Evolutionary conservation across 352 stramenopile species (phyloP), one percentile per base, ranked within the genome.

Genomic region (Phytophthora litchii): DNA sequence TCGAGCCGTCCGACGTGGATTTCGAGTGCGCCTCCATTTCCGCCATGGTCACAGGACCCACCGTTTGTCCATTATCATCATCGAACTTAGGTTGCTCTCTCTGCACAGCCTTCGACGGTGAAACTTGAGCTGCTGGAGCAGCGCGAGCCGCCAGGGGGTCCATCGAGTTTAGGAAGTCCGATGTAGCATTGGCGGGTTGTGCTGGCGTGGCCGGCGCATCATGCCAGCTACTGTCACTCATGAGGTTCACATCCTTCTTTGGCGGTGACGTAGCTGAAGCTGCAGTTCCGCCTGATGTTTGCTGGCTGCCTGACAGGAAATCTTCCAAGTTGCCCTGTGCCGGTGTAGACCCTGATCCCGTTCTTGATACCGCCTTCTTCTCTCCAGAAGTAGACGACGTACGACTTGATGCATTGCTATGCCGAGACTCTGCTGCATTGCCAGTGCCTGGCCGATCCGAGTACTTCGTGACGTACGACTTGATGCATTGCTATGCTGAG

Each of bases 31-130:
- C 74, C 48, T 92, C 52, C 83, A 94, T 94, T 61, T 94, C 86
- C 16, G 83, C 83, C 70, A 93, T 83, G 6, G 80, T 89, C 48
- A 94, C 86, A 0, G 86, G 86, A 0, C 86, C 86, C 25, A 94
- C 82, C 5, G 86, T 94, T 57, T 94, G 85, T 13, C 75, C 73
- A 40, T 74, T 70, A 55, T 94, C 86, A 64, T 92, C 82, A 8
- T 94, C 80, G 48, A 94, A 94, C 59, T 87, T 84, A 23, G 77
- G 79, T 36, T 70, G 67, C 55, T 86, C 79, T 35, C 42, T 76
- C 6, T 66, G 44, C 31, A 56, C 53, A 13, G 46, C 16, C 42
- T 67, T 68, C 1, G 66, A 66, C 14, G 50, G 45, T 5, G 67
- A 61, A 9, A 50, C 38, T 20, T 53, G 63, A 19, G 42, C 25